Evolutionary conservation across 2,329 filamentous ascomycete species (phyloP).

Genomic region (Colletotrichum karsti): DNA sequence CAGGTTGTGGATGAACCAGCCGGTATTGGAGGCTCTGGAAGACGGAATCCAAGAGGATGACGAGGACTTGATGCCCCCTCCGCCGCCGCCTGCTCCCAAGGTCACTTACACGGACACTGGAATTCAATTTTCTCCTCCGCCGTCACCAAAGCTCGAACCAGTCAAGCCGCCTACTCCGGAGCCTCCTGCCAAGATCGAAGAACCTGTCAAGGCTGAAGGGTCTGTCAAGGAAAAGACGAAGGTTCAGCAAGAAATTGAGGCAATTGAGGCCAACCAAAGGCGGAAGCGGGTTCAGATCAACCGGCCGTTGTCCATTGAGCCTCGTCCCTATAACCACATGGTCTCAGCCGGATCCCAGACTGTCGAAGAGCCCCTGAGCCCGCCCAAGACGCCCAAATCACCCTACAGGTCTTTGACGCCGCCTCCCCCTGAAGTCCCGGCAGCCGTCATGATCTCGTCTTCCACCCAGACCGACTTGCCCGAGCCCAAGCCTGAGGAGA

Average conservation of each 20-base stretch:
- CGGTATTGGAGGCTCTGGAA: conserved; percentile 64
- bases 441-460: conserved; percentile 56
- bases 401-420: conserved; percentile 50
- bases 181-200: conserved; percentile 45
- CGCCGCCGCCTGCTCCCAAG: conserved; percentile 43
- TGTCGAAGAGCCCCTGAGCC: conserved; percentile 68
- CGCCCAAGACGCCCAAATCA: conserved; percentile 70
- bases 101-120: conserved; percentile 77
- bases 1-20: conserved; percentile 60
- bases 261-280: conserved; percentile 75
- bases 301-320: conserved; percentile 59
- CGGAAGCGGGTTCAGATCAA: conserved; percentile 71
- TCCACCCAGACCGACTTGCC: conserved; percentile 69
- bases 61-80: conserved; percentile 39
- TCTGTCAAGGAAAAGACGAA: conserved; percentile 44
- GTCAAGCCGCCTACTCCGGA: conserved; percentile 53
- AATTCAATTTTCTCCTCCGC: conserved; percentile 84
- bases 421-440: conserved; percentile 46
- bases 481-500: conserved; percentile 29
- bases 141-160: conserved; percentile 68
- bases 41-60: conserved; percentile 60
- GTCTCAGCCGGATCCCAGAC: conserved; percentile 73
- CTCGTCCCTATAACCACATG: conserved; percentile 58
- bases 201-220: conserved; percentile 49
- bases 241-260: conserved; percentile 64